phyloP scores from a whole-genome alignment of 805 yeast species.

The Wickerhamiella kurtzmanii region DNA sequence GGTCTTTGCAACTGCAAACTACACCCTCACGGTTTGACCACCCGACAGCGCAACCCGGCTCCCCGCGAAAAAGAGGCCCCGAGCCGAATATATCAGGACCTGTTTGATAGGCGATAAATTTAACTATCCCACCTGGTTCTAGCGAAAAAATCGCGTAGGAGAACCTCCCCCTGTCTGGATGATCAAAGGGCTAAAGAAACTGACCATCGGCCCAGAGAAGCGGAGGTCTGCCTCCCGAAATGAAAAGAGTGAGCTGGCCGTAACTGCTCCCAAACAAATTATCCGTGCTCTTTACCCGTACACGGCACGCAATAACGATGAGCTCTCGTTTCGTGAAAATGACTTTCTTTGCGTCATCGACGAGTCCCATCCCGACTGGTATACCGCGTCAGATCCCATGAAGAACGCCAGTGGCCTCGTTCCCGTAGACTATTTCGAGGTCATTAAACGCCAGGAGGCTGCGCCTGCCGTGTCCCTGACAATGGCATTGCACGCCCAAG shows the following conservation, averaged over 20 bases:
- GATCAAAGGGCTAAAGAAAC: slow-evolving; percentile 4
- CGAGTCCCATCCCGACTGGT: slow-evolving; percentile 53
- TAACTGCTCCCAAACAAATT: slow-evolving; percentile 58
- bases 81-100: too few species aligned
- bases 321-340: slow-evolving; percentile 63
- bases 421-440: slow-evolving; percentile 73
- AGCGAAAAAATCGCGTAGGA: background rate
- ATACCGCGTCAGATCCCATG: slow-evolving; percentile 78
- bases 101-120: too few species aligned
- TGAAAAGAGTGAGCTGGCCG: slow-evolving; percentile 22
- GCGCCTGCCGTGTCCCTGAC: slow-evolving; percentile 22
- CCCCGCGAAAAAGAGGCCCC: too few species aligned
- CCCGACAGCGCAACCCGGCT: too few species aligned
- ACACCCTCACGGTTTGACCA: background rate
- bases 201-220: slow-evolving; percentile 1
- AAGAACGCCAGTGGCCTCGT: slow-evolving; percentile 71
- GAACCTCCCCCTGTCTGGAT: background rate
- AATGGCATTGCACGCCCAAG: slow-evolving; percentile 15
- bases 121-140: too few species aligned
- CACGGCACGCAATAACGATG: slow-evolving; percentile 66
- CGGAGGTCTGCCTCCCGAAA: slow-evolving; percentile 7
- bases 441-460: slow-evolving; percentile 32
- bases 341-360: slow-evolving; percentile 77
- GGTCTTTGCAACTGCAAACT: background rate
- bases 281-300: slow-evolving; percentile 73